Percentiles rank a stretch among this genome's conserved stretches.
Evolutionary conservation across 163 green algal genomes (phyloP).

Genomic region (Scenedesmus sp.): DNA sequence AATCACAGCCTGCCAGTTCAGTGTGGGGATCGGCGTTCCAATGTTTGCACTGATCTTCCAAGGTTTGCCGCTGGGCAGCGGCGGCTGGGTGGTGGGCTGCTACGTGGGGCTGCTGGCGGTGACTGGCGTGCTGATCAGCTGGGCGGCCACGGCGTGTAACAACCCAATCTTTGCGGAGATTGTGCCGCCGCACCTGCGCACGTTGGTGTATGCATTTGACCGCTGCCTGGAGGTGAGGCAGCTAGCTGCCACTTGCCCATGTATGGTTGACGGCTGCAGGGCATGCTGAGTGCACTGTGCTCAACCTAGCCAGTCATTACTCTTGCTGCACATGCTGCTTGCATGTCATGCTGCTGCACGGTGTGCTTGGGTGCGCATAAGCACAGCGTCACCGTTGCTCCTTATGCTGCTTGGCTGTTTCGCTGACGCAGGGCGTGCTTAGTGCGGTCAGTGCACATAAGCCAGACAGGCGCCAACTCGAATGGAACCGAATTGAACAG

Average conservation of each 20-base stretch:
- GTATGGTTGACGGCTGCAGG: too few relatives aligned
- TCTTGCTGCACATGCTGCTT: too few relatives aligned
- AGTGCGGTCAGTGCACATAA: background rate
- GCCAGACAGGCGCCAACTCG: background rate
- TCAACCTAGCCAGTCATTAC: too few relatives aligned
- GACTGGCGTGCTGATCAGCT: slow-evolving; percentile 71
- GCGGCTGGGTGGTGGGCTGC: background rate
- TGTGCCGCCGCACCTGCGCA: slow-evolving; percentile 80
- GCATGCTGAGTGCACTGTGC: too few relatives aligned
- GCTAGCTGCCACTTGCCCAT: background rate
- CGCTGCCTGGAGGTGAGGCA: slow-evolving; percentile 66
- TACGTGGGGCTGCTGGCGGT: background rate
- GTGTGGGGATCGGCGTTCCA: slow-evolving; percentile 37
- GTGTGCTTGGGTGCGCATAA: too few relatives aligned
- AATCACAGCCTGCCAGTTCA: slow-evolving; percentile 45
- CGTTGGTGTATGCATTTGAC: slow-evolving; percentile 89
- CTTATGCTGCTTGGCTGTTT: too few relatives aligned
- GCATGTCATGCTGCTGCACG: too few relatives aligned
- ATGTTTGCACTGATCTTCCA: slow-evolving; percentile 37
- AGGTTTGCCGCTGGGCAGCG: slow-evolving; percentile 14
- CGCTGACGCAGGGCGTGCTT: background rate
- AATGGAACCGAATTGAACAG: background rate
- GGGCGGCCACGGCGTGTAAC: slow-evolving; percentile 77
- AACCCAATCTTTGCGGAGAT: slow-evolving; percentile 86
- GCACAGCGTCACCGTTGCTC: too few relatives aligned